A percentile compares a stretch with the other conserved stretches of the same genome.
Conservation (phyloP, 192 early-diverging fungal genomes). For the Backusella liffmaniae region DNA sequence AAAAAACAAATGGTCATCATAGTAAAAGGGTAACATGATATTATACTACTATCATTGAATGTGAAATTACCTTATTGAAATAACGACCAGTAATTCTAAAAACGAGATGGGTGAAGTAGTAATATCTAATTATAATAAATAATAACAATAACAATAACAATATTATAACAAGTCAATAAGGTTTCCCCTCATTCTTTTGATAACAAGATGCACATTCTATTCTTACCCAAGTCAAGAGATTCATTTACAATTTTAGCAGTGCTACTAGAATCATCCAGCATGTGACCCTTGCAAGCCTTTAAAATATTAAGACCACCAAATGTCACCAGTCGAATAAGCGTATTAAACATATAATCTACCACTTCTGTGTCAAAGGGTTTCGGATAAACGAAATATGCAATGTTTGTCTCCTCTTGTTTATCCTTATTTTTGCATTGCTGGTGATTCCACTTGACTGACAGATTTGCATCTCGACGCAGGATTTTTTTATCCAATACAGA, state of each 20-base stretch:
- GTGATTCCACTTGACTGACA: slow-evolving; percentile 31
- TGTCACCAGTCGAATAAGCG: slow-evolving; percentile 45
- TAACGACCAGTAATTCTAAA: slow-evolving; percentile 15
- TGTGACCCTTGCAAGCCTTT: slow-evolving; percentile 23
- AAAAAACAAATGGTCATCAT: background rate
- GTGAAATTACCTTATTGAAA: slow-evolving; percentile 12
- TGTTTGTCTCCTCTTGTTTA: slow-evolving; percentile 18
- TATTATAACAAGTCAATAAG: background rate
- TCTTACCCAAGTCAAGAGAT: slow-evolving; percentile 19
- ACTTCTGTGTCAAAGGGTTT: slow-evolving; percentile 65
- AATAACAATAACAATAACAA: background rate
- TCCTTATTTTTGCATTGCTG: slow-evolving; percentile 2
- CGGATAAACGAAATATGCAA: slow-evolving; percentile 50
- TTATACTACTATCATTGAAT: background rate
- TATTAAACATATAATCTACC: slow-evolving; percentile 64
- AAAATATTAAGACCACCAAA: slow-evolving; percentile 55
- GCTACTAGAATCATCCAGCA: background rate
- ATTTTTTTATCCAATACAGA: slow-evolving; percentile 49
- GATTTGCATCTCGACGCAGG: slow-evolving; percentile 29
- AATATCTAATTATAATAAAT: background rate
- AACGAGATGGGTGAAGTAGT: slow-evolving; percentile 10
- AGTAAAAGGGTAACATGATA: background rate
- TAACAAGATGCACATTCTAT: background rate
- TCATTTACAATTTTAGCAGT: slow-evolving; percentile 3
- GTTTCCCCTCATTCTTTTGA: background rate